A percentile compares a stretch with the other conserved stretches of the same genome.
Conservation (phyloP, 2,329 filamentous ascomycete species). For the Cercospora janseana region DNA sequence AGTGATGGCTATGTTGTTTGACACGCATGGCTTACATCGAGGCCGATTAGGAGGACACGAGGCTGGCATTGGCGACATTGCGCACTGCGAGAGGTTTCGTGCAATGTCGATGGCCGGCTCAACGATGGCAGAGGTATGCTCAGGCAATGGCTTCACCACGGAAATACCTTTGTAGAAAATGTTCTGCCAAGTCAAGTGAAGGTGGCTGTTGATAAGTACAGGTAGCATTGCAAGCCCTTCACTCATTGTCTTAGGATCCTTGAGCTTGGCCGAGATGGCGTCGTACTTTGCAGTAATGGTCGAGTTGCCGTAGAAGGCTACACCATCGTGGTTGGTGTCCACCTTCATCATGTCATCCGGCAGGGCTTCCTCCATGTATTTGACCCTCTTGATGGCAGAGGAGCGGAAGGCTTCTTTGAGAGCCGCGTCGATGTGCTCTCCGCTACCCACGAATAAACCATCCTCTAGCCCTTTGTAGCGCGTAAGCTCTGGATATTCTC, state of each 20-base stretch:
- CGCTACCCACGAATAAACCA: constrained; percentile 70
- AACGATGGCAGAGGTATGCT: constrained; percentile 71
- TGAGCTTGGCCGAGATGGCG: constrained; percentile 62
- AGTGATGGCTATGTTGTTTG: constrained; percentile 64
- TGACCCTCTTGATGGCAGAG: constrained; percentile 59
- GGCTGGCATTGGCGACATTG: constrained; percentile 66
- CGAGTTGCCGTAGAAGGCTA: constrained; percentile 74
- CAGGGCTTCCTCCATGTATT: constrained; percentile 63
- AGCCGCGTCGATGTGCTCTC: constrained; percentile 47
- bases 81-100: constrained; percentile 71
- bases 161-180: constrained; percentile 73
- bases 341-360: constrained; percentile 60
- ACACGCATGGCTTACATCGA: constrained; percentile 71
- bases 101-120: constrained; percentile 70
- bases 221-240: constrained; percentile 65
- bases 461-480: constrained; percentile 70
- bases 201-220: constrained; percentile 75
- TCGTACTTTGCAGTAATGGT: constrained; percentile 66
- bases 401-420: constrained; percentile 44
- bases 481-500: constrained; percentile 70
- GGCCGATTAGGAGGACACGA: constrained; percentile 81
- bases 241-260: constrained; percentile 51
- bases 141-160: constrained; percentile 74
- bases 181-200: constrained; percentile 83
- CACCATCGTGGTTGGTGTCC: constrained; percentile 62